A percentile compares a stretch with the other conserved stretches of the same genome.
Conservation (phyloP, 805 yeast genomes). For the Kodamaea hsintzibuensis region DNA sequence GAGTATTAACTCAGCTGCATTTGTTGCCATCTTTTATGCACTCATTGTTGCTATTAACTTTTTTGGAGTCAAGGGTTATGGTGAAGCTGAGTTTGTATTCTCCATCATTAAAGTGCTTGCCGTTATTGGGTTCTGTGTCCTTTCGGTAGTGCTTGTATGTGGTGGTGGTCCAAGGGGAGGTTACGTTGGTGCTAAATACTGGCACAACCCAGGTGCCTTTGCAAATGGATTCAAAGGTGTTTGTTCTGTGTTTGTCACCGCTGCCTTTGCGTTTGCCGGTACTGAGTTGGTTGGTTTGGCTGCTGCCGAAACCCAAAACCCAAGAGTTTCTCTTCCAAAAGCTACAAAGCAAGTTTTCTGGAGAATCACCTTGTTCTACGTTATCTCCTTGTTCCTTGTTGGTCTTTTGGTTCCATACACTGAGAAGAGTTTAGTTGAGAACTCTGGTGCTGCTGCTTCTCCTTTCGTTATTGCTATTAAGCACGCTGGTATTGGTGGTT, state of each 20-base stretch:
- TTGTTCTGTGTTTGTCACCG: constrained; percentile 70
- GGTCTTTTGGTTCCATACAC: constrained; percentile 75
- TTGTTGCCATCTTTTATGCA: constrained; percentile 59
- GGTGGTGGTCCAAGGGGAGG: constrained; percentile 60
- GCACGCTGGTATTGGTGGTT: constrained; percentile 64
- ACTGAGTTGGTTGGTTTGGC: constrained; percentile 74
- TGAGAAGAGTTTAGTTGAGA: constrained; percentile 48
- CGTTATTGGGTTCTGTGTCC: constrained; percentile 56
- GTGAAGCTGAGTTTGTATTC: constrained; percentile 65
- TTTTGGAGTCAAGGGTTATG: constrained; percentile 58
- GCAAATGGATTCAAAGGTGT: constrained; percentile 67
- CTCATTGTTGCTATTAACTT: constrained; percentile 48
- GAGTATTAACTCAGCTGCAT: constrained; percentile 53
- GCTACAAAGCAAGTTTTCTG: constrained; percentile 84
- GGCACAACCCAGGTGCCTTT: constrained; percentile 71
- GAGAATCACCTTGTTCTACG: constrained; percentile 73
- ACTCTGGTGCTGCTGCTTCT: constrained; percentile 59
- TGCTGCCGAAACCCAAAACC: constrained; percentile 74
- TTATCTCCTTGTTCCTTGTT: constrained; percentile 51
- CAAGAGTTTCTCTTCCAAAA: constrained; percentile 63
- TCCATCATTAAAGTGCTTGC: constrained; percentile 65
- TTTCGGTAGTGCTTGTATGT: constrained; percentile 52
- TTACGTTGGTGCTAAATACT: constrained; percentile 57
- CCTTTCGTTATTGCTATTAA: constrained; percentile 74
- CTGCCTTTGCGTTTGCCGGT: constrained; percentile 77